Percentiles rank a stretch among this genome's conserved stretches.
Evolutionary conservation across 805 yeast genomes (phyloP).

Genomic region (Candida orba): DNA sequence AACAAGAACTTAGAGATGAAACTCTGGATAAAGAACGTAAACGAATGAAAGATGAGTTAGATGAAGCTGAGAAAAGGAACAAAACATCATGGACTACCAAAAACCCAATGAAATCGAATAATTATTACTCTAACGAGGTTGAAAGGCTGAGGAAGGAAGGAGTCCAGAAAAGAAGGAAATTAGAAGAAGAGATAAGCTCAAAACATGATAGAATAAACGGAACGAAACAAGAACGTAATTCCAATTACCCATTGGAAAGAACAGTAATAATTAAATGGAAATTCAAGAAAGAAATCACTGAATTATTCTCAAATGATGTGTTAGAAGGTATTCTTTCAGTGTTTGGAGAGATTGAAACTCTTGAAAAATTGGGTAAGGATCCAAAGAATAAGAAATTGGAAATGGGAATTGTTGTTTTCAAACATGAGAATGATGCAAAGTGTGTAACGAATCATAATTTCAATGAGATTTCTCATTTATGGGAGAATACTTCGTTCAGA

Average conservation of each 20-base stretch:
- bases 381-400: slow-evolving; percentile 12
- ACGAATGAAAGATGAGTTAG: slow-evolving; percentile 20
- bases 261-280: slow-evolving; percentile 20
- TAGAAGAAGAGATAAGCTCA: slow-evolving; percentile 9
- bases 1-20: slow-evolving; percentile 7
- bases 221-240: neutral
- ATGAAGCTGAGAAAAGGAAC: slow-evolving; percentile 14
- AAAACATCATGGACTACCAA: slow-evolving; percentile 12
- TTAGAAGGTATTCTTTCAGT: slow-evolving; percentile 18
- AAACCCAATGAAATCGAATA: slow-evolving; percentile 3
- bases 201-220: slow-evolving; percentile 4
- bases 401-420: slow-evolving; percentile 13
- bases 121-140: slow-evolving; percentile 10
- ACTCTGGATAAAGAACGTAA: slow-evolving; percentile 13
- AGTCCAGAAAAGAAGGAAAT: slow-evolving; percentile 11
- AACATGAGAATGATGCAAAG: slow-evolving; percentile 5
- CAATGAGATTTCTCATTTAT: slow-evolving; percentile 7
- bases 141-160: slow-evolving; percentile 23
- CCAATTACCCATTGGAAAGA: slow-evolving; percentile 1
- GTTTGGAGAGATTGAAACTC: slow-evolving; percentile 17
- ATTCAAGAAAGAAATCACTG: slow-evolving; percentile 16
- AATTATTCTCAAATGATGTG: slow-evolving; percentile 17
- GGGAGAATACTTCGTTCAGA: slow-evolving; percentile 18
- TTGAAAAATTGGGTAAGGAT: slow-evolving; percentile 9
- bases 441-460: slow-evolving; percentile 13